These are phyloP conservation scores for Elongisporangium senticosum DNA, from an alignment of 352 stramenopile genomes.

Conservation along the genomic window DNA sequence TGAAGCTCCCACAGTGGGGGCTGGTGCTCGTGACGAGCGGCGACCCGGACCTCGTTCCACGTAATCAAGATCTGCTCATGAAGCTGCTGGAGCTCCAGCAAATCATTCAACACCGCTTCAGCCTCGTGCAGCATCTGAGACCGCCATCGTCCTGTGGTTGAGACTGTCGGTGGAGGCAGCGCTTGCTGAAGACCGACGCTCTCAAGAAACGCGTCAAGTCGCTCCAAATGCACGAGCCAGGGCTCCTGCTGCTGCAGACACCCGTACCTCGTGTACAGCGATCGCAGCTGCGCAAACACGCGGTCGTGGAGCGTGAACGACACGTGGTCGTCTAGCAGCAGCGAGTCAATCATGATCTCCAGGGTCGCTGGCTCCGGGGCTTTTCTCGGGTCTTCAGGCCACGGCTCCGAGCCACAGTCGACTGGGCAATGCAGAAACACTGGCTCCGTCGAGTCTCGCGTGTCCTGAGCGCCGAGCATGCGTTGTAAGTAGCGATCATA, in stretches of 20 bases:
- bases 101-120: conserved; percentile 27
- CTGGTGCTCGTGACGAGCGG: not conserved
- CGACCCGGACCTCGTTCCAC: conserved; percentile 43
- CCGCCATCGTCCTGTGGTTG: conserved; percentile 3
- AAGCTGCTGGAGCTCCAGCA: conserved; percentile 42
- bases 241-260: conserved; percentile 41
- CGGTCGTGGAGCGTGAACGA: conserved; percentile 61
- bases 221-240: conserved; percentile 39
- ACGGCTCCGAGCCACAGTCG: not conserved
- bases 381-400: not conserved
- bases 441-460: not conserved
- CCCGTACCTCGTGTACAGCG: conserved; percentile 49
- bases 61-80: conserved; percentile 52
- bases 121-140: conserved; percentile 25
- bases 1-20: not conserved
- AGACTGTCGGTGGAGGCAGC: not conserved
- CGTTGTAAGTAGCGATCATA: not conserved
- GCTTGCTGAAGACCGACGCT: conserved; percentile 7
- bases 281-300: conserved; percentile 52
- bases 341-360: conserved; percentile 42
- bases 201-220: conserved; percentile 38
- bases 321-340: conserved; percentile 76
- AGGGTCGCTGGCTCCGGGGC: conserved; percentile 14
- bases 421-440: not conserved
- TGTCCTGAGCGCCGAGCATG: not conserved